These are phyloP conservation scores for Telfairia occidentalis DNA, from an alignment of 331 rosid species.

Conservation along the genomic window DNA sequence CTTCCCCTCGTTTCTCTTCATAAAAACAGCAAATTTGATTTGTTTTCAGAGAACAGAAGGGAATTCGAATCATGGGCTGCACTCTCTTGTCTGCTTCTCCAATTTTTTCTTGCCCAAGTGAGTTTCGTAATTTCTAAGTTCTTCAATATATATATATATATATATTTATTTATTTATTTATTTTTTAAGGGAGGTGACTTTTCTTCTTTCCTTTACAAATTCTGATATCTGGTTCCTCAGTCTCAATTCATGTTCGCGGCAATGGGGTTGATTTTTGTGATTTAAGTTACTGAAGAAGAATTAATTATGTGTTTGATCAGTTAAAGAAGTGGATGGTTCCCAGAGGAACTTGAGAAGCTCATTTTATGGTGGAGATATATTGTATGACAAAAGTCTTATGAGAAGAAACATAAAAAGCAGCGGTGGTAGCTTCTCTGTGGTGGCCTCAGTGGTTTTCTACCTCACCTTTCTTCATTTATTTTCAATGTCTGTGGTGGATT, in stretches of 20 bases:
- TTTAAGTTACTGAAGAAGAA: neutral
- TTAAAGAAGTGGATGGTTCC: slow-evolving; percentile 29
- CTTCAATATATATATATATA: no score
- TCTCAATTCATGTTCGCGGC: neutral
- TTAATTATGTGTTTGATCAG: slow-evolving; percentile 33
- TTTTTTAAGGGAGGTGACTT: neutral
- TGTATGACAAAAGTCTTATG: slow-evolving; percentile 21
- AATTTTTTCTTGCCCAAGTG: slow-evolving; percentile 47
- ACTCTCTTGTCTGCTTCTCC: slow-evolving; percentile 45
- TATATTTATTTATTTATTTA: no score
- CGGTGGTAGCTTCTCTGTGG: slow-evolving; percentile 40
- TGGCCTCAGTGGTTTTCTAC: slow-evolving; percentile 54
- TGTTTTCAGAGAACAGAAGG: slow-evolving; percentile 1
- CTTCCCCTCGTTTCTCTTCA: slow-evolving; percentile 5
- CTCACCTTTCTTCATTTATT: slow-evolving; percentile 20
- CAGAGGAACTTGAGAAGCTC: slow-evolving; percentile 40
- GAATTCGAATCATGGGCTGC: slow-evolving; percentile 43
- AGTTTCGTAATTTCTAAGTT: slow-evolving; percentile 7
- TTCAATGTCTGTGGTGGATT: neutral
- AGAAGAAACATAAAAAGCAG: slow-evolving; percentile 22
- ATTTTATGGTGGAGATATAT: slow-evolving; percentile 41
- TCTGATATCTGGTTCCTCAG: neutral
- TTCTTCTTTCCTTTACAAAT: neutral
- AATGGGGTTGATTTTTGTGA: neutral
- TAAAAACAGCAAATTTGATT: slow-evolving; percentile 14